Base-by-base conservation (phyloP, 179 eudicot genomes). In the Spinacia oleracea region DNA sequence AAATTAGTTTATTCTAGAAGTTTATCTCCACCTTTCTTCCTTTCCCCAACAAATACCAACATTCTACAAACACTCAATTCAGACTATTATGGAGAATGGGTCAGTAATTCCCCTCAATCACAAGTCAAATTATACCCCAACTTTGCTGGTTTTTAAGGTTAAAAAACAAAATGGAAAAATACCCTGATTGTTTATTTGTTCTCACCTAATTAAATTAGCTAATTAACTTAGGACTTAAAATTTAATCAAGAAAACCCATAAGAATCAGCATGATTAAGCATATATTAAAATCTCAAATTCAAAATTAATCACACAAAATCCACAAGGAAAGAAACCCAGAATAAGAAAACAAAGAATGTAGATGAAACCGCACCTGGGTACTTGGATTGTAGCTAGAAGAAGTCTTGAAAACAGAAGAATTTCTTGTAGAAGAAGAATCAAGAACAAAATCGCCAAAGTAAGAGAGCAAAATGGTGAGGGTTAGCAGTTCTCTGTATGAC, bases 391-490 rank as follows among this genome's bases (percentile, higher is more conserved):
- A 80, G 70, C 74, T 73, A 48, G 73, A 67, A 68, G 65, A 9
- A 80, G 50, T 29, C 64, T 79, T 79, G n/a, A 73, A 53, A 70
- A 73, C 14, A 20, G 76, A 14, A 67, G 65, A 64, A 66, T 48
- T 77, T n/a, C 32, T 14, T 46, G 73, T 25, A 11, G 75, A 56
- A 27, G 79, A 72, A 77, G 75, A 56, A 73, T 86, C 91, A 11
- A 81, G 50, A 77, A 77, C 73, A 72, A 80, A 77, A 34, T 77
- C 42, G 31, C 78, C 77, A 83, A 86, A 86, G 42, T 74, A 84
- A 65, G 82, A 81, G 42, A 88, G 67, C 12, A 91, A 77, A 56
- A 89, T 77, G 1, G 83, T 50, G 40, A 89, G 83, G 38, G 84
- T 71, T 21, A 84, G 75, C 58, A 91, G n/a, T n/a, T n/a, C n/a